Evolutionary conservation across 139 green algal genomes (phyloP).

Genomic region (Coelastrella sp.): DNA sequence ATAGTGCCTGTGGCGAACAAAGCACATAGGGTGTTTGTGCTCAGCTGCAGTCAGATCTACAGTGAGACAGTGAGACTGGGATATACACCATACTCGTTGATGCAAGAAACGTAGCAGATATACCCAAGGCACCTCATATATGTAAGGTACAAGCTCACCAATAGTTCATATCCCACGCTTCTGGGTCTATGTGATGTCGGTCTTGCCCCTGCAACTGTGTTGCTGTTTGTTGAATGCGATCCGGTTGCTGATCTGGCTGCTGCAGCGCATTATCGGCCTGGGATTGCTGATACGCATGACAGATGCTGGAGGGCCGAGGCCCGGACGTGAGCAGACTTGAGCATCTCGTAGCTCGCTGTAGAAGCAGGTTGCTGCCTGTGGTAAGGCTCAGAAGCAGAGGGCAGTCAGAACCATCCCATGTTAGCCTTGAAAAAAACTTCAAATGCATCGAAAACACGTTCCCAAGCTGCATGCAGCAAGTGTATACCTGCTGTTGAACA

Average conservation of each 20-base stretch:
- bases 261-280: slow-evolving; percentile 17
- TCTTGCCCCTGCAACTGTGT: not conserved
- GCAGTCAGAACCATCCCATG: too few species aligned
- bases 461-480: not conserved
- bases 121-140: too few species aligned
- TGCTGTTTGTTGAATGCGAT: not conserved
- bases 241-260: slow-evolving; percentile 18
- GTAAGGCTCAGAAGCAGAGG: too few species aligned
- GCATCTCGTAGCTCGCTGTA: not conserved
- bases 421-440: too few species aligned
- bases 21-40: too few species aligned
- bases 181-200: slow-evolving; percentile 7
- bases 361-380: not conserved
- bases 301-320: not conserved
- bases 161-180: slow-evolving; percentile 23
- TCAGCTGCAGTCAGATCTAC: too few species aligned
- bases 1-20: slow-evolving; percentile 45
- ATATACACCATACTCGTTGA: too few species aligned
- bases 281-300: slow-evolving; percentile 3
- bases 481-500: slow-evolving; percentile 2
- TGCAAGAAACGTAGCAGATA: not conserved
- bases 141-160: slow-evolving; percentile 13
- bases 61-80: too few species aligned
- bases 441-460: too few species aligned
- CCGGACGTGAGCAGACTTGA: not conserved